These are phyloP conservation scores for Pseudozyma tsukubaensis DNA, from an alignment of 1,284 basidiomycete genomes.

Conservation along the genomic window DNA sequence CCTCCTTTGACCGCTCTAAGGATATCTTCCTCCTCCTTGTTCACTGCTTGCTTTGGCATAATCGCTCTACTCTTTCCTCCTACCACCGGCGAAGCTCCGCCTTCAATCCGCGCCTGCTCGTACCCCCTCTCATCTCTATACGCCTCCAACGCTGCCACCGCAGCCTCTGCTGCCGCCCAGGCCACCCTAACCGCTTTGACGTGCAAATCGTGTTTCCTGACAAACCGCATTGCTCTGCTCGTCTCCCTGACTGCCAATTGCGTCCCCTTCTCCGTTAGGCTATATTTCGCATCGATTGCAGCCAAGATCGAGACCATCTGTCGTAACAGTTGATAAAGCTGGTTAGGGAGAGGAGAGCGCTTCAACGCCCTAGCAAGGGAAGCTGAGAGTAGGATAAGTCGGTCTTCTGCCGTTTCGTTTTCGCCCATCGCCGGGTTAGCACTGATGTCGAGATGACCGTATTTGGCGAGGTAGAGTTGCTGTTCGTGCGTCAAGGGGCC, in stretches of 20 bases:
- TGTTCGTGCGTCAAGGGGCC: slow-evolving; percentile 18
- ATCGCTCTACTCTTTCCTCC: slow-evolving; percentile 5
- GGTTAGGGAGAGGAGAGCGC: slow-evolving; percentile 49
- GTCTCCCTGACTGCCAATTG: slow-evolving; percentile 49
- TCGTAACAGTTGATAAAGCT: slow-evolving; percentile 35
- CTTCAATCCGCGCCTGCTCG: slow-evolving; percentile 13
- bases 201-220: slow-evolving; percentile 47
- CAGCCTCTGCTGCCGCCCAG: slow-evolving; percentile 51
- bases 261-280: slow-evolving; percentile 36
- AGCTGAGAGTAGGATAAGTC: slow-evolving; percentile 45
- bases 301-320: slow-evolving; percentile 41
- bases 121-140: slow-evolving; percentile 50
- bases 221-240: slow-evolving; percentile 42
- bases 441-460: slow-evolving; percentile 6
- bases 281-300: slow-evolving; percentile 33
- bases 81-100: not conserved
- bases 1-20: too few species aligned
- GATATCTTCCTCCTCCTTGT: too few species aligned
- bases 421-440: too few species aligned
- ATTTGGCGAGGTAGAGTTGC: slow-evolving; percentile 18
- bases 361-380: slow-evolving; percentile 48
- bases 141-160: slow-evolving; percentile 52
- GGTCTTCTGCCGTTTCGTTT: slow-evolving; percentile 38
- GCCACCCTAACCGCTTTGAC: slow-evolving; percentile 47
- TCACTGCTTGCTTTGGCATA: too few species aligned